These are phyloP conservation scores for Emiliania huxleyi DNA, from an alignment of 78 protist genomes.

Conservation along the genomic window DNA sequence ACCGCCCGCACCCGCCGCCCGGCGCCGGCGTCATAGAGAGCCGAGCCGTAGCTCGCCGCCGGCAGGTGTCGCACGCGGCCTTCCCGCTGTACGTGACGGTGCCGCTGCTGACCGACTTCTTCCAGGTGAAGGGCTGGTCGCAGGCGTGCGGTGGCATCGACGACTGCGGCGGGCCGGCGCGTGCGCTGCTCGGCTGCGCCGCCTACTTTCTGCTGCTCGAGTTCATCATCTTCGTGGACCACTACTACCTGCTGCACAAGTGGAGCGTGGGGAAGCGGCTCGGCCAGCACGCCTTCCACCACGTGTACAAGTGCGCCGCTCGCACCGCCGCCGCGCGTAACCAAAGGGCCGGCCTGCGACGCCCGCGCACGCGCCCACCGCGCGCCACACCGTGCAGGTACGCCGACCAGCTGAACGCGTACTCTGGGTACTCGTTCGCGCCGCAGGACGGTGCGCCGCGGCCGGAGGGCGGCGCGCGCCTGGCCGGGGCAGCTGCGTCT, in stretches of 20 bases:
- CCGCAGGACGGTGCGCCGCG: constrained; percentile 2
- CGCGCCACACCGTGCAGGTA: not conserved
- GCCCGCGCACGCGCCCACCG: not conserved
- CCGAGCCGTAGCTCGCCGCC: too few species aligned
- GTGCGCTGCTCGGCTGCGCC: not conserved
- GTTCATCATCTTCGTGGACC: not conserved
- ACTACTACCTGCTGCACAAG: constrained; percentile 14
- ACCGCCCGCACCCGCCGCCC: too few species aligned
- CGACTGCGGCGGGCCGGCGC: constrained; percentile 10
- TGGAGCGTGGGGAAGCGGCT: not conserved
- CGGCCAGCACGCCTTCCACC: not conserved
- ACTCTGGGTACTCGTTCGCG: not conserved
- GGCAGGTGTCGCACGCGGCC: not conserved
- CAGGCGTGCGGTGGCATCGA: not conserved
- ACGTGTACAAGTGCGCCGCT: not conserved
- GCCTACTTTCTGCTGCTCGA: not conserved
- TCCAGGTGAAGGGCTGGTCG: not conserved
- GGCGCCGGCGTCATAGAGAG: too few species aligned
- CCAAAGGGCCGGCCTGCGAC: too few species aligned
- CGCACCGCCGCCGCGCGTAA: too few species aligned
- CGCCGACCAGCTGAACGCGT: constrained; percentile 1
- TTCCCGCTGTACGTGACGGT: constrained; percentile 14
- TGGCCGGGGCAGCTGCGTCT: too few species aligned
- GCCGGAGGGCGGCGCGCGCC: too few species aligned
- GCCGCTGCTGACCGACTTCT: not conserved